Conservation (phyloP, 2,329 filamentous ascomycete species). For the Ophiosphaerella narmari region DNA sequence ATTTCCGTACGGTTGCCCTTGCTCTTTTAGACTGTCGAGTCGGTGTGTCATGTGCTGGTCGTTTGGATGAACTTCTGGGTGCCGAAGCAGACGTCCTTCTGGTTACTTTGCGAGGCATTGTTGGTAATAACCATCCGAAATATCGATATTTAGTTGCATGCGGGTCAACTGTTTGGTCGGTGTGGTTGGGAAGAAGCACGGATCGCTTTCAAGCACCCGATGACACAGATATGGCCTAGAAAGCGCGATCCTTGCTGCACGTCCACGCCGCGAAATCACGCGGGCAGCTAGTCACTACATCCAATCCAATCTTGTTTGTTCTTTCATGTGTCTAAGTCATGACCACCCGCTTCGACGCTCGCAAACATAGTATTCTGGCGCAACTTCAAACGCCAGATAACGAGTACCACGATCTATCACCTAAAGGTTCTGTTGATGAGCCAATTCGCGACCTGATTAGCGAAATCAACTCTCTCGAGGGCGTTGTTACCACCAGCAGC, state of each 20-base stretch:
- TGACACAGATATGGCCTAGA: constrained; percentile 19
- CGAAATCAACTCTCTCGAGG: constrained; percentile 74
- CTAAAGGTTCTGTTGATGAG: constrained; percentile 84
- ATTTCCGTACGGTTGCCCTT: constrained; percentile 38
- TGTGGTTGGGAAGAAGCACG: constrained; percentile 12
- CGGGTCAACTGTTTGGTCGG: constrained; percentile 6
- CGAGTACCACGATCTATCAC: constrained; percentile 81
- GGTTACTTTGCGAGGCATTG: constrained; percentile 38
- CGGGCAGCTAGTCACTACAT: constrained; percentile 1
- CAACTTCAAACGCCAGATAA: constrained; percentile 70
- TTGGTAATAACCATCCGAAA: neutral
- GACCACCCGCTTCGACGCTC: constrained; percentile 48
- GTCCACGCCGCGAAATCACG: constrained; percentile 28
- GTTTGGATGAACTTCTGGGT: constrained; percentile 41
- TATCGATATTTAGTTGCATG: too few relatives aligned
- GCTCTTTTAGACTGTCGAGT: constrained; percentile 42
- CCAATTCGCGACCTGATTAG: constrained; percentile 77
- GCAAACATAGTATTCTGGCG: constrained; percentile 74
- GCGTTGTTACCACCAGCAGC: constrained; percentile 89
- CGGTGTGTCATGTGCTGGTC: constrained; percentile 38
- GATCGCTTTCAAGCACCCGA: constrained; percentile 11
- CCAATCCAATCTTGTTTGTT: too few relatives aligned
- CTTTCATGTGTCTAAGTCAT: constrained; percentile 13
- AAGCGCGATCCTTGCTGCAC: constrained; percentile 13
- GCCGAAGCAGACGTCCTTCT: constrained; percentile 21